A percentile compares a stretch with the other conserved stretches of the same genome.
These are phyloP conservation scores for Aspergillus neotritici DNA, from an alignment of 2,329 filamentous ascomycete species.

Conservation along the genomic window DNA sequence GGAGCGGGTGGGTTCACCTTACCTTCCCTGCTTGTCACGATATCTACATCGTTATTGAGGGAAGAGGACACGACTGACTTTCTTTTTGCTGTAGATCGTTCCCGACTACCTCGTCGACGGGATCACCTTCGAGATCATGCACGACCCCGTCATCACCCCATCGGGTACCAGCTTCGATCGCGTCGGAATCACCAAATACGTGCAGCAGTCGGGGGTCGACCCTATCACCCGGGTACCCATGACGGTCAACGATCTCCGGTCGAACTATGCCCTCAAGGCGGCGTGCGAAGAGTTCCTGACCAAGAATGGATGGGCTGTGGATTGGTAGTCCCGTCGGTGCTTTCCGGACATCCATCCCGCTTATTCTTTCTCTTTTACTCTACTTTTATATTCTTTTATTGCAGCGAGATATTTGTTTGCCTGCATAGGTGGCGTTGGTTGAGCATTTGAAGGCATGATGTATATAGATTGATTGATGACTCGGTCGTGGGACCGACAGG, in stretches of 20 bases:
- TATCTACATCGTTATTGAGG: too few species aligned
- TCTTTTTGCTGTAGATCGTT: slow-evolving; percentile 32
- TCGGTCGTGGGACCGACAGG: too few species aligned
- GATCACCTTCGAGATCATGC: slow-evolving; percentile 49
- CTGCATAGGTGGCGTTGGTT: neutral
- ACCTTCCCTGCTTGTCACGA: too few species aligned
- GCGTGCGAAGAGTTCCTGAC: slow-evolving; percentile 81
- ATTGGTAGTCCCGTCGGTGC: slow-evolving; percentile 59
- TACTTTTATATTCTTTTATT: slow-evolving; percentile 1
- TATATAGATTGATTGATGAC: too few species aligned
- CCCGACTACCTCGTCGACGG: slow-evolving; percentile 46
- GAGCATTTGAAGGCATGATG: too few species aligned
- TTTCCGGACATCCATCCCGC: neutral
- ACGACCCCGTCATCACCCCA: slow-evolving; percentile 52
- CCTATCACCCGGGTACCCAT: slow-evolving; percentile 78
- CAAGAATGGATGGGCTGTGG: slow-evolving; percentile 85
- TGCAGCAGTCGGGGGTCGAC: slow-evolving; percentile 69
- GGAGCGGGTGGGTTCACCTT: slow-evolving; percentile 42
- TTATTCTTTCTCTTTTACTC: neutral
- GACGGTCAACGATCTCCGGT: slow-evolving; percentile 62
- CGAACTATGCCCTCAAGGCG: slow-evolving; percentile 73
- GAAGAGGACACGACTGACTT: neutral
- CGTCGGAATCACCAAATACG: slow-evolving; percentile 75
- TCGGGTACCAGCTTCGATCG: slow-evolving; percentile 89
- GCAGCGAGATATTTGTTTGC: neutral